Percentiles rank a stretch among this genome's conserved stretches.
phyloP scores from a whole-genome alignment of 169 alveolate species.

The Plasmodium knowlesi region DNA sequence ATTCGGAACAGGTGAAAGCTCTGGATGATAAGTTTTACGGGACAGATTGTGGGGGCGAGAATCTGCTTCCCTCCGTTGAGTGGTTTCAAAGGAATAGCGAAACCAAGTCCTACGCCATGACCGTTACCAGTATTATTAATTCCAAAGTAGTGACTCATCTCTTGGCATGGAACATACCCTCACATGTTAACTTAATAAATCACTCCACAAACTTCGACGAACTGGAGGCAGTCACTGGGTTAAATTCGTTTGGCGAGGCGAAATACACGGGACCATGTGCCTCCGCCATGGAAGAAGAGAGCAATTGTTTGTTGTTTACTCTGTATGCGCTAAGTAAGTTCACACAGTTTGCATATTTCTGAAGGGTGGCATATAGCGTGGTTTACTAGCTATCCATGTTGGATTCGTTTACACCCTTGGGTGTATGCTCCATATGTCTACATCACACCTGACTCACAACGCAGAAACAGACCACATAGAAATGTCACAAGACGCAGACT shows the following conservation, averaged over 20 bases:
- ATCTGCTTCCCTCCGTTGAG: constrained; percentile 27
- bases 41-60: constrained; percentile 44
- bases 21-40: constrained; percentile 25
- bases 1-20: constrained; percentile 10
- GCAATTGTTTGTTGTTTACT: constrained; percentile 25
- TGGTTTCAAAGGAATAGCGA: constrained; percentile 45
- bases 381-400: not conserved
- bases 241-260: constrained; percentile 19
- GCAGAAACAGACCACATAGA: constrained; percentile 41
- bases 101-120: constrained; percentile 56
- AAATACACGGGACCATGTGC: constrained; percentile 29
- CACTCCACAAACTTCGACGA: constrained; percentile 28
- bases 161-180: constrained; percentile 60
- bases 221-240: constrained; percentile 10
- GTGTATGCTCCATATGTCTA: not conserved
- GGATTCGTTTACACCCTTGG: not conserved
- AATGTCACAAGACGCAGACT: constrained; percentile 69
- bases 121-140: constrained; percentile 17
- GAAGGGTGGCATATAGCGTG: not conserved
- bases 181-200: constrained; percentile 39
- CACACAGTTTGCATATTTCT: not conserved
- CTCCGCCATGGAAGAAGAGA: not conserved
- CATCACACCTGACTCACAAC: not conserved
- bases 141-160: constrained; percentile 9
- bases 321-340: constrained; percentile 56